Conservation (phyloP, 192 early-diverging fungal species). For the Coemansia sp. region DNA sequence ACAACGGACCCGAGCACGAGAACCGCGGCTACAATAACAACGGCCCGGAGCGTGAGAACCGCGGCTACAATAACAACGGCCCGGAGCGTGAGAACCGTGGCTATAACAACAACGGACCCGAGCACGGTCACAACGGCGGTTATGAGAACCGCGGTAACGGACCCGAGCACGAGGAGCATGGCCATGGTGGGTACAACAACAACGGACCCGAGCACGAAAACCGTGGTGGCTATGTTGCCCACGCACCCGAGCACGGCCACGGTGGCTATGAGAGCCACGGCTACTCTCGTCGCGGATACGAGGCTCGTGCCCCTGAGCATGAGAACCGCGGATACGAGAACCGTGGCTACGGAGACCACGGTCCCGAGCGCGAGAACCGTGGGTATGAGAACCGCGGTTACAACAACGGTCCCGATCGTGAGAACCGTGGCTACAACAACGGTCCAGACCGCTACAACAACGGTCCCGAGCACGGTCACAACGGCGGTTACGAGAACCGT, state of each 20-base stretch:
- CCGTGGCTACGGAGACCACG: background rate
- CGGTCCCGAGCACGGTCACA: conserved; percentile 14
- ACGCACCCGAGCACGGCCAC: conserved; percentile 1
- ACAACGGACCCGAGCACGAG: background rate
- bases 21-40: background rate
- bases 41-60: background rate
- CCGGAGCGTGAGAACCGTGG: conserved; percentile 6
- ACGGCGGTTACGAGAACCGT: background rate
- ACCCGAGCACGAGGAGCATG: background rate
- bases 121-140: background rate
- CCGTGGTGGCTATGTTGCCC: background rate
- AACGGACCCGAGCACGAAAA: conserved; percentile 10
- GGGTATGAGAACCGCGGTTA: background rate
- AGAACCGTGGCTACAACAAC: background rate
- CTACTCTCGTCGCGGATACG: conserved; percentile 3
- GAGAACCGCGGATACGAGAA: conserved; percentile 12
- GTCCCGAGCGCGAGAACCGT: background rate
- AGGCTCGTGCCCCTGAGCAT: conserved; percentile 1
- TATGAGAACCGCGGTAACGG: conserved; percentile 8
- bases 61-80: background rate
- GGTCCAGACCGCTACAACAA: background rate
- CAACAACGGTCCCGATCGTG: conserved; percentile 14
- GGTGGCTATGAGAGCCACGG: conserved; percentile 10
- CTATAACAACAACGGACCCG: background rate
- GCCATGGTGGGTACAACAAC: conserved; percentile 15